Percentiles rank a stretch among this genome's conserved stretches.
These are phyloP conservation scores for Naumovozyma baii DNA, from an alignment of 805 yeast genomes.

Conservation along the genomic window DNA sequence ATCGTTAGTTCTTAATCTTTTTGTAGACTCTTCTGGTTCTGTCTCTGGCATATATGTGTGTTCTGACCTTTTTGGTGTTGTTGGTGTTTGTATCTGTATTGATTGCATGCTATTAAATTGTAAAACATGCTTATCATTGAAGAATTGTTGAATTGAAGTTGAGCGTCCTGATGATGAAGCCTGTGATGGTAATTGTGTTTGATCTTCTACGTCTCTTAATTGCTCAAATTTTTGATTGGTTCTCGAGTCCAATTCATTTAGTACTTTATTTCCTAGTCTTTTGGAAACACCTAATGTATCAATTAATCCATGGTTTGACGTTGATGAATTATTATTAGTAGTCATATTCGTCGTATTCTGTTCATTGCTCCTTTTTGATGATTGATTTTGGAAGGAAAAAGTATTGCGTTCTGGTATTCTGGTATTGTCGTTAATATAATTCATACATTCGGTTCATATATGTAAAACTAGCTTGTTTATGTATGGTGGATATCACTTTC, in stretches of 20 bases:
- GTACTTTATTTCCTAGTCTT: constrained; percentile 28
- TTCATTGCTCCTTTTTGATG: too few relatives aligned
- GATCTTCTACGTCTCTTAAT: constrained; percentile 3
- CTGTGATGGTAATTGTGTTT: background rate
- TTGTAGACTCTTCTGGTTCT: constrained; percentile 5
- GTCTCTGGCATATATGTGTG: constrained; percentile 2
- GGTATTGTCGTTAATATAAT: too few relatives aligned
- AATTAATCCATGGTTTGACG: constrained; percentile 4
- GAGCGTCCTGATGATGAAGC: background rate
- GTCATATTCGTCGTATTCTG: too few relatives aligned
- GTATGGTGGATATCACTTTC: too few relatives aligned
- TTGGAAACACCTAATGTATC: constrained; percentile 26
- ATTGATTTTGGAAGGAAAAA: too few relatives aligned
- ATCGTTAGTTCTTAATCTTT: constrained; percentile 5
- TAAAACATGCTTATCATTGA: constrained; percentile 15
- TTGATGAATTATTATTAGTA: constrained; percentile 5
- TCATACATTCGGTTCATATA: too few relatives aligned
- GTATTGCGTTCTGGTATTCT: too few relatives aligned
- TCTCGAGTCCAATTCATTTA: constrained; percentile 29
- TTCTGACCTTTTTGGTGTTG: constrained; percentile 8
- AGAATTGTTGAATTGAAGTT: constrained; percentile 4
- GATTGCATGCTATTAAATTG: constrained; percentile 29
- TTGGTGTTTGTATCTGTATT: constrained; percentile 20
- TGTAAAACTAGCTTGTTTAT: too few relatives aligned
- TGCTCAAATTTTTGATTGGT: constrained; percentile 19